Conservation (phyloP, 2,329 filamentous ascomycete species). For the Annulohypoxylon truncatum region DNA sequence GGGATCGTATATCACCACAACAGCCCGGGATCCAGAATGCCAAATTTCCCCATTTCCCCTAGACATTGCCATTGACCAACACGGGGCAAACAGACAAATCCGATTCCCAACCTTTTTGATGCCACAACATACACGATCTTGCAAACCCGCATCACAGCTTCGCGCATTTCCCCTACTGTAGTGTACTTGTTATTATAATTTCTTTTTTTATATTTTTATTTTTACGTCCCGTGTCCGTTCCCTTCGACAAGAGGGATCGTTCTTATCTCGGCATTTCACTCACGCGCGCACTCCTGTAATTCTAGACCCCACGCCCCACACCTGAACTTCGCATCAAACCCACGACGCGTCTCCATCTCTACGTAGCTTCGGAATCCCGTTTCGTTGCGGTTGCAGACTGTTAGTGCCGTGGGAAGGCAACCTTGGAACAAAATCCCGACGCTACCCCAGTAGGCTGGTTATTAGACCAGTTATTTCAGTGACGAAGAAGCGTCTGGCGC, state of each 20-base stretch:
- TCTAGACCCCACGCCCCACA: constrained; percentile 41
- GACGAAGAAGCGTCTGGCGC: constrained; percentile 25
- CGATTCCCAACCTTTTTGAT: constrained; percentile 43
- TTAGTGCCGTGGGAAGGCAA: constrained; percentile 2
- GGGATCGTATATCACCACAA: constrained; percentile 47
- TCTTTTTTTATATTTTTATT: not conserved
- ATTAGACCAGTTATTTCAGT: constrained; percentile 48
- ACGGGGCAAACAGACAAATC: constrained; percentile 43
- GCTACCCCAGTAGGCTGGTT: constrained; percentile 44
- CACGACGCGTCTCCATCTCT: constrained; percentile 39
- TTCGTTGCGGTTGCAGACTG: constrained; percentile 17
- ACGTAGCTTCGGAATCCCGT: constrained; percentile 27
- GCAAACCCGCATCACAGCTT: constrained; percentile 31
- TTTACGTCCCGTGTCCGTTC: not conserved
- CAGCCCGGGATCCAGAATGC: constrained; percentile 47
- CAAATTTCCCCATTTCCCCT: constrained; percentile 49
- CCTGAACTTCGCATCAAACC: constrained; percentile 27
- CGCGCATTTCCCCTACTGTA: constrained; percentile 20
- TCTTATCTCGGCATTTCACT: constrained; percentile 29
- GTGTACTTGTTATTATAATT: constrained; percentile 16
- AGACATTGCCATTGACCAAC: constrained; percentile 51
- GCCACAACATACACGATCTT: constrained; percentile 42
- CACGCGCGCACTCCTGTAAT: constrained; percentile 33
- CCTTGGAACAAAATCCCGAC: constrained; percentile 13
- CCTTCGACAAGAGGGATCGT: constrained; percentile 3